Conservation (phyloP, 2,329 filamentous ascomycete species). For the Fusarium algeriense region DNA sequence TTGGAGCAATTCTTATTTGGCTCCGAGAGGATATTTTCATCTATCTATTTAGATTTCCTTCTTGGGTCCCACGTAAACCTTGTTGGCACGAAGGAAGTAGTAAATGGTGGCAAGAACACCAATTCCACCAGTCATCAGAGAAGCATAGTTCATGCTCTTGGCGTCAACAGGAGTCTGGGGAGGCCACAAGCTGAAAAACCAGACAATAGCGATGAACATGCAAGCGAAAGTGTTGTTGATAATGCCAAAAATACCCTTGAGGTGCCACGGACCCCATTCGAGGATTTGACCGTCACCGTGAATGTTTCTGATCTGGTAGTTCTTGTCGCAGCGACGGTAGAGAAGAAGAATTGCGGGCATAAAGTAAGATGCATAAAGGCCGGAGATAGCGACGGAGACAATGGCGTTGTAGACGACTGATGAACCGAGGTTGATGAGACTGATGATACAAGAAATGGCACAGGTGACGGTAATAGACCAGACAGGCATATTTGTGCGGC, state of each 20-base stretch:
- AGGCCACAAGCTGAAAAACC: slow-evolving; percentile 67
- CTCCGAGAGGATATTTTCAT: no score
- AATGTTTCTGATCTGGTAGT: slow-evolving; percentile 37
- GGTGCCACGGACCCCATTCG: slow-evolving; percentile 66
- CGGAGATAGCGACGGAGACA: slow-evolving; percentile 38
- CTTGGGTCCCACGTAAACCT: slow-evolving; percentile 59
- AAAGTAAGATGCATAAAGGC: slow-evolving; percentile 41
- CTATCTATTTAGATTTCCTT: slow-evolving; percentile 25
- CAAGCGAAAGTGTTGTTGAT: slow-evolving; percentile 67
- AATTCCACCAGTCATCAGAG: slow-evolving; percentile 57
- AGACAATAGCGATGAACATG: slow-evolving; percentile 64
- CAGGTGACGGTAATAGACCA: slow-evolving; percentile 40
- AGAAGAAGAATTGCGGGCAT: slow-evolving; percentile 40
- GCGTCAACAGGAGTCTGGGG: slow-evolving; percentile 43
- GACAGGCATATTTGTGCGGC: slow-evolving; percentile 38
- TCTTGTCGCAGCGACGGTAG: slow-evolving; percentile 40
- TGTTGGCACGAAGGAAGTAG: slow-evolving; percentile 57
- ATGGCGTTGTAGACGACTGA: slow-evolving; percentile 43
- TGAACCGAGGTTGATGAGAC: slow-evolving; percentile 43
- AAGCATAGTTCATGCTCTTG: slow-evolving; percentile 60
- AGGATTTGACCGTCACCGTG: slow-evolving; percentile 35
- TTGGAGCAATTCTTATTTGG: neutral
- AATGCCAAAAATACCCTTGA: slow-evolving; percentile 63
- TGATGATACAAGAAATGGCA: slow-evolving; percentile 39
- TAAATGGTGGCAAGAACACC: slow-evolving; percentile 59